These are phyloP conservation scores for Carex sylvatica DNA, from an alignment of 202 grass and related monocot species.

Conservation along the genomic window DNA sequence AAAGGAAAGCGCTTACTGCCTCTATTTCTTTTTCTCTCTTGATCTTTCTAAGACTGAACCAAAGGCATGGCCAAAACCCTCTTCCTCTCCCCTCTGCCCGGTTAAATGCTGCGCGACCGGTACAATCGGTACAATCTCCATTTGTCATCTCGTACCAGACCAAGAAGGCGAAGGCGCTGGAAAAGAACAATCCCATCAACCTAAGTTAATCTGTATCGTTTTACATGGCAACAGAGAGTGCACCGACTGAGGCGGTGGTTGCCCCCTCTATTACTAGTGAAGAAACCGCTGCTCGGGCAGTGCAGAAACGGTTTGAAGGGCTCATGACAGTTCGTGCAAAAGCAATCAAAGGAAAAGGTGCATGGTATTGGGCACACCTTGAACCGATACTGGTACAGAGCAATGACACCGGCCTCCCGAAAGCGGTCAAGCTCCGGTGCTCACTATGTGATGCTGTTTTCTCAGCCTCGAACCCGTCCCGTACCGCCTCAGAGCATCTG, in stretches of 20 bases:
- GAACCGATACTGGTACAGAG: constrained; percentile 61
- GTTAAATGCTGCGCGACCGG: constrained; percentile 45
- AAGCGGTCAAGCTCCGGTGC: constrained; percentile 70
- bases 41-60: constrained; percentile 34
- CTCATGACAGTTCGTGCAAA: constrained; percentile 68
- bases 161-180: constrained; percentile 17
- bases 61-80: constrained; percentile 29
- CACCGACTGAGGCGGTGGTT: background rate
- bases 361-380: constrained; percentile 92
- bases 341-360: constrained; percentile 79
- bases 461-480: constrained; percentile 78
- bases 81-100: constrained; percentile 20
- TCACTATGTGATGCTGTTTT: constrained; percentile 67
- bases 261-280: constrained; percentile 40
- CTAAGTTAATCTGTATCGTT: background rate
- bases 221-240: constrained; percentile 39
- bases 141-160: background rate
- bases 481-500: constrained; percentile 79
- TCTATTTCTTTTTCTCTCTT: constrained; percentile 29
- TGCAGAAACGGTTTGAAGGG: constrained; percentile 68
- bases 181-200: background rate
- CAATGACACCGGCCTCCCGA: constrained; percentile 48
- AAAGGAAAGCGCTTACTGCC: constrained; percentile 1
- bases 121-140: constrained; percentile 11
- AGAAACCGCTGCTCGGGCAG: constrained; percentile 45